Evolutionary conservation across 495 filamentous ascomycete species (phyloP).

Genomic region (Xylaria grammica): DNA sequence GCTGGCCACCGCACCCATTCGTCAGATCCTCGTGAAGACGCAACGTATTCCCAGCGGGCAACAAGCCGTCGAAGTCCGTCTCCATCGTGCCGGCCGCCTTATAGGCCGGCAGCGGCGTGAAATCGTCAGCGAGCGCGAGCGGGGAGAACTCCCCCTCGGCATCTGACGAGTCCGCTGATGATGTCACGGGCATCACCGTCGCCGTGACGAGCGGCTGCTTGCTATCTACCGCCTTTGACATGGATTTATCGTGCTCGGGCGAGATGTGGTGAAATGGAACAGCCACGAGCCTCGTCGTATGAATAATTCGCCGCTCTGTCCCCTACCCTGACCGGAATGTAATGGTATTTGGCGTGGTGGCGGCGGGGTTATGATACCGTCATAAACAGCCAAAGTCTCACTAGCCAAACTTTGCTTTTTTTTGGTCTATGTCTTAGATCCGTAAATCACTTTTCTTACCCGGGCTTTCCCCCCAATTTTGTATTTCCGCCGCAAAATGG

Average conservation of each 20-base stretch:
- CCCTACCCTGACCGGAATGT: too few species aligned
- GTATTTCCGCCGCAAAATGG: too few species aligned
- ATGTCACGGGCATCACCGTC: neutral
- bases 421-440: too few species aligned
- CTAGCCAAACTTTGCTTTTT: neutral
- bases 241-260: neutral
- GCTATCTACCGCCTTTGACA: conserved; percentile 3
- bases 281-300: too few species aligned
- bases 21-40: conserved; percentile 81
- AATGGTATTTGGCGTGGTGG: neutral
- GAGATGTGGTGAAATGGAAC: neutral
- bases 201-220: conserved; percentile 10
- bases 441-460: too few species aligned
- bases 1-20: conserved; percentile 86
- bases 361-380: neutral
- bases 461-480: too few species aligned
- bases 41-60: conserved; percentile 61
- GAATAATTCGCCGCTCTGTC: too few species aligned
- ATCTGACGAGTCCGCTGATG: conserved; percentile 13
- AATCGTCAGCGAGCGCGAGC: conserved; percentile 64
- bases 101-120: conserved; percentile 68
- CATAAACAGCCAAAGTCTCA: neutral
- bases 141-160: conserved; percentile 45
- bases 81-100: conserved; percentile 67
- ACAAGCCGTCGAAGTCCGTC: conserved; percentile 75